Evolutionary conservation across 1,139 yeast species (phyloP).

Genomic region (Sugiyamaella novakii): DNA sequence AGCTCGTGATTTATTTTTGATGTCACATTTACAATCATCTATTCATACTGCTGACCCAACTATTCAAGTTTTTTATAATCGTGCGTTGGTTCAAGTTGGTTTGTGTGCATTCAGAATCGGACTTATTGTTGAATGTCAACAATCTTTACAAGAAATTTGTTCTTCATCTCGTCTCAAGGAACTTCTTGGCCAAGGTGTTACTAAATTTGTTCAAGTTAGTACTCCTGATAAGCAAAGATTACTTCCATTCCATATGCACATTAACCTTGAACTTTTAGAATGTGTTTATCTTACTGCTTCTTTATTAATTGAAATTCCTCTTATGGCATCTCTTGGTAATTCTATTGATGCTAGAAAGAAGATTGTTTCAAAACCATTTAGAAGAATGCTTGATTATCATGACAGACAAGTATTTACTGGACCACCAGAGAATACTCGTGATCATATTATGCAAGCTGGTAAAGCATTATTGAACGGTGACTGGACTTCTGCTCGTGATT

Average conservation of each 20-base stretch:
- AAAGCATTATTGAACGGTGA: constrained; percentile 86
- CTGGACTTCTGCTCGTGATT: constrained; percentile 77
- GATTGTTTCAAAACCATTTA: constrained; percentile 77
- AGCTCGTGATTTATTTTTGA: constrained; percentile 86
- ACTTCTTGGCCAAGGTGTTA: constrained; percentile 89
- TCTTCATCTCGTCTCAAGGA: constrained; percentile 88
- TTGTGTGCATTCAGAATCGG: constrained; percentile 94
- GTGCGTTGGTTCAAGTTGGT: constrained; percentile 95
- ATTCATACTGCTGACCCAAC: constrained; percentile 84
- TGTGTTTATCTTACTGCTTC: constrained; percentile 92
- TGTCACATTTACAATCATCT: constrained; percentile 79
- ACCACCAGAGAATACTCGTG: constrained; percentile 96
- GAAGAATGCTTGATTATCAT: constrained; percentile 88
- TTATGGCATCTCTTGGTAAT: constrained; percentile 62
- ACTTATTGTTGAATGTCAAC: constrained; percentile 82
- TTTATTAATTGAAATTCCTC: constrained; percentile 88
- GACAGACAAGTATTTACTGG: constrained; percentile 96
- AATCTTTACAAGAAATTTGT: constrained; percentile 83
- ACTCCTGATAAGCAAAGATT: constrained; percentile 73
- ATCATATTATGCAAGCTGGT: constrained; percentile 91
- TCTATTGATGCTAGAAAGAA: constrained; percentile 62
- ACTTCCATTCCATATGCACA: constrained; percentile 98
- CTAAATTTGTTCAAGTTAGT: constrained; percentile 62
- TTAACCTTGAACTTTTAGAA: constrained; percentile 91
- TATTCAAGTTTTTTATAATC: constrained; percentile 88